Conservation (phyloP, 2,329 filamentous ascomycete species). For the Pyrenophora teres region DNA sequence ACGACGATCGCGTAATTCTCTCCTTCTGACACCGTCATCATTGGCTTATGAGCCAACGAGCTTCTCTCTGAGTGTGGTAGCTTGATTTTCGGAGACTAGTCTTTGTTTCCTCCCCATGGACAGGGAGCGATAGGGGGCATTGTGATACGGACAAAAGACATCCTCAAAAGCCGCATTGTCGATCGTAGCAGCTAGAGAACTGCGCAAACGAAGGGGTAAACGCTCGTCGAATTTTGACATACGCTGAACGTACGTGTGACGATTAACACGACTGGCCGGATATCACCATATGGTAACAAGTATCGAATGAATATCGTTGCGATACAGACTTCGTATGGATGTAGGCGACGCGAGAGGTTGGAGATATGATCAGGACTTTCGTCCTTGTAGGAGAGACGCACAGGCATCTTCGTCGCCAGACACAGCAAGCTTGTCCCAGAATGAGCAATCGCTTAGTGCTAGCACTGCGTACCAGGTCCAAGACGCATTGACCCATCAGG, state of each 20-base stretch:
- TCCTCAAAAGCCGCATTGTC: conserved; percentile 86
- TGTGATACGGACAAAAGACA: conserved; percentile 85
- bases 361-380: conserved; percentile 47
- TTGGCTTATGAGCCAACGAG: conserved; percentile 23
- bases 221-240: conserved; percentile 62
- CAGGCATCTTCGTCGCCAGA: conserved; percentile 53
- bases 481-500: conserved; percentile 20
- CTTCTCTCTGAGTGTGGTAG: conserved; percentile 75
- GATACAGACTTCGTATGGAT: conserved; percentile 56
- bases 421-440: conserved; percentile 9
- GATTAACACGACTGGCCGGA: conserved; percentile 70
- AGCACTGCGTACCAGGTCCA: conserved; percentile 36
- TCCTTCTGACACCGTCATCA: conserved; percentile 21
- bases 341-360: conserved; percentile 47
- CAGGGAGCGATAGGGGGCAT: conserved; percentile 62
- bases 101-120: conserved; percentile 83
- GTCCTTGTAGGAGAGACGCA: conserved; percentile 54
- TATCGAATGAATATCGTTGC: conserved; percentile 53
- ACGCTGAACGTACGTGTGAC: conserved; percentile 60
- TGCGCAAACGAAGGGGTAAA: conserved; percentile 50
- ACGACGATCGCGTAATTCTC: conserved; percentile 27
- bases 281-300: conserved; percentile 53
- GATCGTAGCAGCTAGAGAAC: conserved; percentile 28
- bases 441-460: conserved; percentile 20
- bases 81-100: conserved; percentile 88